Conservation (phyloP, 805 yeast genomes). For the Schwanniomyces sp. region DNA sequence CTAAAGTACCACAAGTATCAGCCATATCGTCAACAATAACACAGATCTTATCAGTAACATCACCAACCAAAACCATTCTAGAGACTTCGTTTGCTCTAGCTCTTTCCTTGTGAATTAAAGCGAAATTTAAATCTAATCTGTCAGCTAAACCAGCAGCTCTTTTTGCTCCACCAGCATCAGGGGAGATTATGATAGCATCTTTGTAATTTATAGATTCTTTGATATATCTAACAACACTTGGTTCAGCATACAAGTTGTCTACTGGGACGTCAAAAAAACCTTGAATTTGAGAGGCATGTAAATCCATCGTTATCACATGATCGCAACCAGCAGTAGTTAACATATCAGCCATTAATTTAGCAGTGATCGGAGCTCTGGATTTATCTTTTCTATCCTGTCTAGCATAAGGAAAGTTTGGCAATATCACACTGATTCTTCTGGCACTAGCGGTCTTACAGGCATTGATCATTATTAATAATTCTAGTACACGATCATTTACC, state of each 20-base stretch:
- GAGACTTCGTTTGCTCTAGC: constrained; percentile 94
- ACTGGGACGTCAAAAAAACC: constrained; percentile 96
- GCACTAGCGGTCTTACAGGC: constrained; percentile 98
- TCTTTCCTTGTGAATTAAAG: constrained; percentile 94
- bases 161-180: constrained; percentile 99
- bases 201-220: constrained; percentile 57
- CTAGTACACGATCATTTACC: constrained; percentile 84
- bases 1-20: constrained; percentile 95
- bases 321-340: constrained; percentile 92
- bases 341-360: constrained; percentile 89
- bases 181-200: constrained; percentile 80
- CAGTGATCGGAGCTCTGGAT: constrained; percentile 94
- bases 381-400: constrained; percentile 97
- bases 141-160: constrained; percentile 95
- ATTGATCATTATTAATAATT: constrained; percentile 82
- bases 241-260: constrained; percentile 94
- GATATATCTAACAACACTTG: constrained; percentile 81
- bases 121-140: constrained; percentile 86
- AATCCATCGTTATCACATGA: constrained; percentile 94
- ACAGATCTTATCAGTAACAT: constrained; percentile 80
- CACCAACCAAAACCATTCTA: constrained; percentile 95
- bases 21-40: constrained; percentile 96
- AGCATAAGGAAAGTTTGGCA: constrained; percentile 96
- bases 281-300: constrained; percentile 97
- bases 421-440: constrained; percentile 87